A percentile compares a stretch with the other conserved stretches of the same genome.
phyloP scores from a whole-genome alignment of 176 grass and related monocot genomes.

The Tillandsia fasciculata region DNA sequence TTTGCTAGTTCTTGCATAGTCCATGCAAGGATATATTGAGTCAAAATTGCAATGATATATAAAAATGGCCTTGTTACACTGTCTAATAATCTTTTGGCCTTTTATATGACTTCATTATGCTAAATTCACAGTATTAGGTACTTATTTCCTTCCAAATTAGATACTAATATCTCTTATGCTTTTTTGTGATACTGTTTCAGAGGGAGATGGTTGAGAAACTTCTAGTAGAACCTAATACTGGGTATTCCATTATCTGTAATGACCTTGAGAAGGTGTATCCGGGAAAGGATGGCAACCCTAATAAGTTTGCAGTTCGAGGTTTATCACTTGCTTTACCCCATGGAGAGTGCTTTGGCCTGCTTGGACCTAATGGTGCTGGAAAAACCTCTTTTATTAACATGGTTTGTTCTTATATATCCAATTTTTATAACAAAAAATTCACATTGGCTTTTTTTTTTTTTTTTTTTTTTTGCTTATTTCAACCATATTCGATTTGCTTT shows the following conservation, averaged over 20 bases:
- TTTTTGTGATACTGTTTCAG: not conserved
- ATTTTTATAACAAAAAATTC: not conserved
- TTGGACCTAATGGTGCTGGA: slow-evolving; percentile 27
- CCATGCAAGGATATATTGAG: too few species aligned
- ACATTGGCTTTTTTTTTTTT: too few species aligned
- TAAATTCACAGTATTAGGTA: too few species aligned
- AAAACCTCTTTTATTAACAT: slow-evolving; percentile 27
- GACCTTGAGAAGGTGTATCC: slow-evolving; percentile 21
- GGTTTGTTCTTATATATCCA: slow-evolving; percentile 3
- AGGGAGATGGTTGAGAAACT: slow-evolving; percentile 14
- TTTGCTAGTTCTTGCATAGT: too few species aligned
- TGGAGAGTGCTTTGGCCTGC: slow-evolving; percentile 25
- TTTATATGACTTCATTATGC: too few species aligned
- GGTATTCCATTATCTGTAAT: slow-evolving; percentile 14
- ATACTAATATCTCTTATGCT: not conserved
- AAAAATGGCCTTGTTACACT: too few species aligned
- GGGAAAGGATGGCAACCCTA: slow-evolving; percentile 16
- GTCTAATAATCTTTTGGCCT: too few species aligned
- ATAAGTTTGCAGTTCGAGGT: slow-evolving; percentile 21
- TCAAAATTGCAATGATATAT: too few species aligned
- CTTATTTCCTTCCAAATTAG: too few species aligned
- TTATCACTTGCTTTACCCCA: slow-evolving; percentile 25
- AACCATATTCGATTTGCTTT: too few species aligned
- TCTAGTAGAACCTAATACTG: not conserved
- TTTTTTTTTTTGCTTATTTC: too few species aligned